Base-by-base conservation (phyloP, 768 basidiomycete species). In the Podaxis pistillaris region DNA sequence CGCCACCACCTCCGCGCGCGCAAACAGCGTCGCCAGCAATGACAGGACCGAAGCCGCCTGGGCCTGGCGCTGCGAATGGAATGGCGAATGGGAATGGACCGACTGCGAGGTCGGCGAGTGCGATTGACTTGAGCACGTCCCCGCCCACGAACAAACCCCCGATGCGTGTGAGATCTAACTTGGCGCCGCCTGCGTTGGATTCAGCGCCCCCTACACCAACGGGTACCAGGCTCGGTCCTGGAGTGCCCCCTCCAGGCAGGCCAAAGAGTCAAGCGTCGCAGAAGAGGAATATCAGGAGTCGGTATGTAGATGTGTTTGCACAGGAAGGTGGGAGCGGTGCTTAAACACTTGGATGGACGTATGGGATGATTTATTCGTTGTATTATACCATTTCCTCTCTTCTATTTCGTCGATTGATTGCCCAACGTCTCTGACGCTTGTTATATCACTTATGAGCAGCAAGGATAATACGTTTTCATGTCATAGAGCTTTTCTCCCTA, bases 231-330 rank as follows among this genome's bases (percentile, higher is more conserved):
- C 65, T 77, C 51, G 71, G 81, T 59, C 77, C 83, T 56, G 80
- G 80, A 28, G 81, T 83, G 26, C 83, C 85, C 28, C 83, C 83
- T 54, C 81, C 83, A 36, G 75, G 77, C 22, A 75, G 83, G 52
- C 83, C 83, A 26, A 82, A 80, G 64, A 89, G 87, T 15, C 84
- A 83, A 63, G 81, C 83, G 22, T 81, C 86, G 13, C 51, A 53
- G 26, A 96, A 93, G 76, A 88, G 89, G 64, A 89, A 87, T 66
- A 76, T 91, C 60, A 85, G 93, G 60, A 91, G 80, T 71, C 86
- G 92, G 64, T 97, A 97, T 71, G 94, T 97, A 2, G 93, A 95
- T 70, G 89, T 95, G n/a, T 88, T 95, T 74, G 87, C 90, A 66
- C 83, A 88, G 68, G 79, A 81, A 36, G 60, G 44, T 47, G 75